Base-by-base conservation (phyloP, 2,329 filamentous ascomycete genomes). In the Thelonectria discophora region DNA sequence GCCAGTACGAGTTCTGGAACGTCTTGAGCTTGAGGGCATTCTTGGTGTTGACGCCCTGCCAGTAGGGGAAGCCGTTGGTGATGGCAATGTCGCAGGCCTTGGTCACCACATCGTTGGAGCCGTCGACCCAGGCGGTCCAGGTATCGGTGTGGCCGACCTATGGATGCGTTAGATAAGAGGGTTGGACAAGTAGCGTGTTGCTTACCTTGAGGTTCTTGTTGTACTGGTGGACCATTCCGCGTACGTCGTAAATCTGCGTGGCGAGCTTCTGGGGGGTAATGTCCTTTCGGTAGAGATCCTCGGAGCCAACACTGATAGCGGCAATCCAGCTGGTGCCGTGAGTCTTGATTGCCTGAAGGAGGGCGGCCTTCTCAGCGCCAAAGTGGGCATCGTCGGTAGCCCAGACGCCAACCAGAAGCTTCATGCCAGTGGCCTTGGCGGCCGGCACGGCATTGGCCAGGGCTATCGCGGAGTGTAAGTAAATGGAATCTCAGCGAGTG, bases 31-130 rank as follows among this genome's bases (percentile, higher is more conserved):
- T 58, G n/a, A 70, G 54, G 32, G 68, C 68, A 8, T 70, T 64
- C 51, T 70, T 69, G 64, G 62, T 60, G n/a, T 60, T 3, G 3
- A 70, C 64, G 5, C 68, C 68, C 24, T 70, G 65, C 68, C 68
- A 70, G 58, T 70, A 70, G 2, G 68, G 68, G 45, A 70, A 70
- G 3, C 68, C 68, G 55, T 70, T 70, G 17, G 67, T 70, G 30
- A 70, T 70, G 46, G 48, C 68, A 1, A 70, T 64, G 4, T 70
- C 68, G 43, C 53, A 67, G 2, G 68, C 67, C 20, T 70, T 70
- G 17, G 62, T 70, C 34, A 70, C 68, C 1, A 67, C 68, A 12
- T 70, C 68, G 52, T 70, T 70, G 51, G 58, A 45, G 10, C 68
- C 65, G 34, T 70, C 68, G 12, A 70, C 68, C 68, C 68, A 70